Conservation (phyloP, 495 filamentous ascomycete genomes). For the Podospora conica region DNA sequence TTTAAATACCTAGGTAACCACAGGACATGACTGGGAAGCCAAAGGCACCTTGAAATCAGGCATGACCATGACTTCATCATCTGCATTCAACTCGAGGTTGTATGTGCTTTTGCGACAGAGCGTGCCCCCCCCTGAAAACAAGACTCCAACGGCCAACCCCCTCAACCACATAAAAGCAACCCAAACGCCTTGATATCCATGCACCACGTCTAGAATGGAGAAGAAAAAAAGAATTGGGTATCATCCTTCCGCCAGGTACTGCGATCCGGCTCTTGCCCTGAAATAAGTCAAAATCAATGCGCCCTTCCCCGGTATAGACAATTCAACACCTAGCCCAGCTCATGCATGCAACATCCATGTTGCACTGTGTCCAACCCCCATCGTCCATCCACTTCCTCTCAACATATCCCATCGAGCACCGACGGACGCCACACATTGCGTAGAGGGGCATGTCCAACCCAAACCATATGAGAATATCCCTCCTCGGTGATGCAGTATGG, state of each 20-base stretch:
- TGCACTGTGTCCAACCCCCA: too few species aligned
- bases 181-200: background rate
- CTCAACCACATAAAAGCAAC: background rate
- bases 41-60: too few species aligned
- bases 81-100: background rate
- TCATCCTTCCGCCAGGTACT: background rate
- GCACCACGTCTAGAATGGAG: background rate
- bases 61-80: background rate
- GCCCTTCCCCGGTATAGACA: too few species aligned
- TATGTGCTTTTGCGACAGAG: background rate
- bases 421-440: too few species aligned
- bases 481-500: background rate
- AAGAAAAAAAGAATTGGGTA: background rate
- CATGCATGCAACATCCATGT: too few species aligned
- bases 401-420: too few species aligned
- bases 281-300: too few species aligned
- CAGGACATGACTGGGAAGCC: background rate
- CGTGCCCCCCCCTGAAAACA: background rate
- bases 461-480: too few species aligned
- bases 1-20: too few species aligned
- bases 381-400: too few species aligned
- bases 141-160: background rate
- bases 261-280: background rate
- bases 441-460: too few species aligned
- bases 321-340: too few species aligned